phyloP scores from a whole-genome alignment of 208 protist species.

The Trypanosoma vivax region DNA sequence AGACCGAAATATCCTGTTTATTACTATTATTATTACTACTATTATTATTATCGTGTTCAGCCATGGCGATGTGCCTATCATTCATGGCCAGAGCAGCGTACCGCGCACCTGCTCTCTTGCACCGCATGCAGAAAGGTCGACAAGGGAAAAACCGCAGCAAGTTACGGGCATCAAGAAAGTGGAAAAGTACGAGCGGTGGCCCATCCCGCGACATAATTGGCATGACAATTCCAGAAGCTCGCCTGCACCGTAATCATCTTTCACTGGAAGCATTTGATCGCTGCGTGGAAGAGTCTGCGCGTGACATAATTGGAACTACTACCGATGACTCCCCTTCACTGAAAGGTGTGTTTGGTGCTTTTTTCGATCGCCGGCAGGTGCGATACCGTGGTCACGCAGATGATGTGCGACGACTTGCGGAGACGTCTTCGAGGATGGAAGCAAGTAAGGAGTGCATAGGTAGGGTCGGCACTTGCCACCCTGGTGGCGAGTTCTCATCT shows the following conservation, averaged over 20 bases:
- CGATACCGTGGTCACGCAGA: slow-evolving; percentile 12
- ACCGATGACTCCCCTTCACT: neutral
- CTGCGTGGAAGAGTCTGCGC: slow-evolving; percentile 11
- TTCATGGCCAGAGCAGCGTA: too few species aligned
- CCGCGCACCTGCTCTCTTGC: too few species aligned
- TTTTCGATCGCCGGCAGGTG: slow-evolving; percentile 18
- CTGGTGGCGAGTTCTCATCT: too few species aligned
- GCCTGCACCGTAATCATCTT: slow-evolving; percentile 12
- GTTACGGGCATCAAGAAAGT: neutral
- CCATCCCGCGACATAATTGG: slow-evolving; percentile 22
- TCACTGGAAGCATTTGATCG: slow-evolving; percentile 22
- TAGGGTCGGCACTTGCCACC: neutral
- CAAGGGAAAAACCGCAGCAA: neutral
- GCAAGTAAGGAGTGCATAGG: slow-evolving; percentile 1
- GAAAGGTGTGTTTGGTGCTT: slow-evolving; percentile 8
- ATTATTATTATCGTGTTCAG: neutral
- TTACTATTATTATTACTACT: neutral
- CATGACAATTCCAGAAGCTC: slow-evolving; percentile 27
- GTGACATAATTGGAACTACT: slow-evolving; percentile 14
- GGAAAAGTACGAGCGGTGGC: neutral
- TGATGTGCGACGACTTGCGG: slow-evolving; percentile 19
- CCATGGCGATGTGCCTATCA: neutral
- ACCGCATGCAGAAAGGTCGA: neutral
- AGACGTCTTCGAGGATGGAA: slow-evolving; percentile 7
- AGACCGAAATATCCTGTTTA: too few species aligned